Evolutionary conservation across 306 rosid genomes (phyloP).

Genomic region (Potentilla sterilis): DNA sequence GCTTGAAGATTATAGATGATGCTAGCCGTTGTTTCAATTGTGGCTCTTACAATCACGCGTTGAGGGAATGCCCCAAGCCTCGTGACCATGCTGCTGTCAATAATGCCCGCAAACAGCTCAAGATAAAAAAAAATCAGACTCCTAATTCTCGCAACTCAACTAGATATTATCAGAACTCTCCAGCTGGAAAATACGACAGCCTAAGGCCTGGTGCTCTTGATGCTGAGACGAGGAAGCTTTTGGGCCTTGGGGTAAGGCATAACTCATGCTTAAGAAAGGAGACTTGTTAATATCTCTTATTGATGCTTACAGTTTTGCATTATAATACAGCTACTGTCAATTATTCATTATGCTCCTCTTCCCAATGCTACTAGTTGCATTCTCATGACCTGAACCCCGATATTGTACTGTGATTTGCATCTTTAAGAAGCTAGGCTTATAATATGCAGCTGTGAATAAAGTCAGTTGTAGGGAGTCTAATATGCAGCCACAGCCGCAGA

Average conservation of each 20-base stretch:
- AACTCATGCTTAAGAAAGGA: slow-evolving; percentile 8
- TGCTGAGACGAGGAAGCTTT: slow-evolving; percentile 63
- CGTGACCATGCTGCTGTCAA: slow-evolving; percentile 72
- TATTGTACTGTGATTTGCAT: neutral
- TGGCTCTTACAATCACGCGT: slow-evolving; percentile 81
- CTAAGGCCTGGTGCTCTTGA: slow-evolving; percentile 87
- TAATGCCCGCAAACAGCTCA: slow-evolving; percentile 76
- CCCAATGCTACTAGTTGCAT: neutral
- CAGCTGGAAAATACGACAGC: slow-evolving; percentile 86
- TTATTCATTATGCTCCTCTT: neutral
- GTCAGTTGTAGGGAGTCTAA: neutral
- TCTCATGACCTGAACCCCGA: neutral
- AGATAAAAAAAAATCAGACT: slow-evolving; percentile 59
- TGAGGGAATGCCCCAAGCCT: slow-evolving; percentile 79
- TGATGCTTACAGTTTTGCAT: slow-evolving; percentile 21
- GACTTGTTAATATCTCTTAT: slow-evolving; percentile 16
- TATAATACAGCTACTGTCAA: neutral
- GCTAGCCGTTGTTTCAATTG: slow-evolving; percentile 95
- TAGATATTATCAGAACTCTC: slow-evolving; percentile 82
- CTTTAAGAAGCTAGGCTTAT: neutral
- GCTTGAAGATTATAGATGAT: slow-evolving; percentile 64
- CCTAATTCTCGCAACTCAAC: slow-evolving; percentile 67
- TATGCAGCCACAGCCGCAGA: neutral
- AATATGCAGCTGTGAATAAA: neutral
- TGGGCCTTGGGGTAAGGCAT: slow-evolving; percentile 77